A percentile compares a stretch with the other conserved stretches of the same genome.
Conservation (phyloP, 192 early-diverging fungal species). For the Backusella westeae region DNA sequence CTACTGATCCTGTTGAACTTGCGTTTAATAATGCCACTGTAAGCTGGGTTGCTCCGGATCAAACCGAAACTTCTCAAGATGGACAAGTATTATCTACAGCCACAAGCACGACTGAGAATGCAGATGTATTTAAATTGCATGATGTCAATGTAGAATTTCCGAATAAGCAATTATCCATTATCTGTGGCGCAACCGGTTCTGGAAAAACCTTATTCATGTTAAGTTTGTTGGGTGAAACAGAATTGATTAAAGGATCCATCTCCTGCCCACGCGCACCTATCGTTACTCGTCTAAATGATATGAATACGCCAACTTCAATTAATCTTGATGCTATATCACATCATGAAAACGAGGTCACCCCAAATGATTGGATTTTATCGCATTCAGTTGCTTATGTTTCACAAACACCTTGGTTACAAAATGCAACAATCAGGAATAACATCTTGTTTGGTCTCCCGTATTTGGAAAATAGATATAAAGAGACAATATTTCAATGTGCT, state of each 20-base stretch:
- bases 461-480: conserved; percentile 24
- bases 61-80: conserved; percentile 9
- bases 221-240: conserved; percentile 75
- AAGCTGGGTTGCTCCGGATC: conserved; percentile 56
- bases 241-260: conserved; percentile 24
- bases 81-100: too few relatives aligned
- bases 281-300: background rate
- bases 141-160: conserved; percentile 48
- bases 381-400: conserved; percentile 75
- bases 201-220: conserved; percentile 84
- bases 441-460: conserved; percentile 48
- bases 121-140: conserved; percentile 35
- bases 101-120: background rate
- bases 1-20: conserved; percentile 18
- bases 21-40: conserved; percentile 43
- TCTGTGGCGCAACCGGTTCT: conserved; percentile 78
- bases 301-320: background rate
- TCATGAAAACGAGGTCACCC: background rate
- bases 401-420: conserved; percentile 66
- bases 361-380: conserved; percentile 28
- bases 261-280: conserved; percentile 33
- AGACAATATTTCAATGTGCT: conserved; percentile 60
- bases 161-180: conserved; percentile 41
- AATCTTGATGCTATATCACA: conserved; percentile 9
- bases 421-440: conserved; percentile 75